Evolutionary conservation across 73 alveolate genomes (phyloP), one percentile per base, ranked within the genome.

Genomic region (Paramecium caudatum): DNA sequence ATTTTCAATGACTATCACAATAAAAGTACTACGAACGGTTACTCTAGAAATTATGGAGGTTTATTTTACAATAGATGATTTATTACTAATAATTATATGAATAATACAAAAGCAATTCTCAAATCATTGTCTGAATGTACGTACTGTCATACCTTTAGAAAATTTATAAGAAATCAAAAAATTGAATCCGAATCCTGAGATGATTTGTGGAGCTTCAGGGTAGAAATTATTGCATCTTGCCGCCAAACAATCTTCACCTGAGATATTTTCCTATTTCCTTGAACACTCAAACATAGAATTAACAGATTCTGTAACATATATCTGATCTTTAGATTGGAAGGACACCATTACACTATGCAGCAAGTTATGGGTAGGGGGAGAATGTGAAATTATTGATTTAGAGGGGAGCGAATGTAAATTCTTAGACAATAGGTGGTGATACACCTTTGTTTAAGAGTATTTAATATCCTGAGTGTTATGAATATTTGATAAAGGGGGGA

Each of bases 1-100:
- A 37, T 68, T 25, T 37, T 68, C 30, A 68, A 68, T 68, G 84
- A 68, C 34, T 68, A 68, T 68, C 84, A 68, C 34, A 68, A 68
- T 68, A 68, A 68, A 68, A 68, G 61, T 23, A 68, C 84, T 10
- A 1, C 37, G 34, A 30, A 68, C 34, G 84, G 84, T 8, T 68
- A 68, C 16, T 32, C 84, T 9, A 68, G 84, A 12, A 68, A 68
- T 68, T 68, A 33, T 33, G 84, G 84, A 12, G 84, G 84, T 25
- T 34, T 68, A 25, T 68, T 68, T 68, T 68, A 68, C 16, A 68
- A 68, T 33, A 68, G 61, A 68, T 68, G 84, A 68, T 15, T 8
- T 21, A 4, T 1, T 27, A 27, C 30, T 55, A 55, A 37, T 55
- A 55, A 55, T 27, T 55, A 23, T 23, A 55, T 55, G 80, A 55